Evolutionary conservation across 495 filamentous ascomycete species (phyloP), one percentile per base, ranked within the genome.

Genomic region (Apodospora peruviana): DNA sequence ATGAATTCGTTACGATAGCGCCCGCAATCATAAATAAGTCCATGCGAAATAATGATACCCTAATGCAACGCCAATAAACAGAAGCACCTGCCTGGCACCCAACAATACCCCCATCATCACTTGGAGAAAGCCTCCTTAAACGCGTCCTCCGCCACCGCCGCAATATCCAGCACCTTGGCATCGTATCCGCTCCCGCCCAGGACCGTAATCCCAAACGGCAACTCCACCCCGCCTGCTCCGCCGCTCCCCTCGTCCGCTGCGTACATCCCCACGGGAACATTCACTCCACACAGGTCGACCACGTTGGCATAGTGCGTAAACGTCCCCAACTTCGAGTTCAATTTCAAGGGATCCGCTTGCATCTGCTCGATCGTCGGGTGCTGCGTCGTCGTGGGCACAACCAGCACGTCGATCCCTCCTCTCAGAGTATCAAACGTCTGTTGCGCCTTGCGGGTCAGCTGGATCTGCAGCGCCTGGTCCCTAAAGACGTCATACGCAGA

Each of bases 271-370:
- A 80, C 80, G 24, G 79, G 78, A 19, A 85, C 71, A 29, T 77
- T 76, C 18, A 81, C 64, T 4, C 71, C 83, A 59, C 79, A 84
- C 45, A 85, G 59, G 65, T 86, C 83, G 10, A 85, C 62, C 40
- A 85, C 81, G 52, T 86, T 85, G 4, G 71, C 83, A 42, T 71
- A 80, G 59, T 86, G 81, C 5, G 81, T 81, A 49, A 83, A 85
- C 16, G 68, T 75, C 4, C 83, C 82, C 10, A 84, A 53, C 17
- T 69, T 59, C 2, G 72, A 73, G 52, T 86, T 86, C 45, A 72
- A 63, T 17, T 17, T 48, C 34, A 86, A 59, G 0, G 82, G 82
- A 45, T 84, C 76, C 9, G 64, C 68, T 17, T 69, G 57, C 52
- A 85, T 79, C 53, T 82, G 73, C 40, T 71, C 58, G 3, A 84